Evolutionary conservation across 1,284 basidiomycete genomes (phyloP).

Genomic region (Cutaneotrichosporon cutaneum): DNA sequence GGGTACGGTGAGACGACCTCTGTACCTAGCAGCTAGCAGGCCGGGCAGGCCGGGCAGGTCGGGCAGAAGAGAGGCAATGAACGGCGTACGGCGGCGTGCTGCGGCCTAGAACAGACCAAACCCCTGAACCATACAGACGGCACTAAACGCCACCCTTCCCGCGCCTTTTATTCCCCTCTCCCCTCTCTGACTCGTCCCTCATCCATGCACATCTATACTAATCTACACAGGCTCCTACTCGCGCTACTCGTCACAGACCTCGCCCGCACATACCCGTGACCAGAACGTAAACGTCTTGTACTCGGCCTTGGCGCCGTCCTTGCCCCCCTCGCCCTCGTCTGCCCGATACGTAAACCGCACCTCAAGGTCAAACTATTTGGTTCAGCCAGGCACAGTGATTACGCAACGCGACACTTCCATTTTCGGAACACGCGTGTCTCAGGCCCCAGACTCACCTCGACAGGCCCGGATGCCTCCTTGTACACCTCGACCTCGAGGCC

Average conservation of each 20-base stretch:
- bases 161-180: not conserved
- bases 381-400: constrained; percentile 10
- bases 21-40: no score
- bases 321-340: constrained; percentile 60
- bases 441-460: constrained; percentile 28
- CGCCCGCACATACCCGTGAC: constrained; percentile 42
- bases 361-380: constrained; percentile 77
- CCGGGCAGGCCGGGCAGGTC: no score
- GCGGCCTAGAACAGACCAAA: no score
- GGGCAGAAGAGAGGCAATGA: no score
- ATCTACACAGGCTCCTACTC: not conserved
- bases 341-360: constrained; percentile 88
- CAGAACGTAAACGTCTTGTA: constrained; percentile 53
- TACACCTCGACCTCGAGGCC: constrained; percentile 53
- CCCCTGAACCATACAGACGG: no score
- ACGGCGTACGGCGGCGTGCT: no score
- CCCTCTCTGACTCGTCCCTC: not conserved
- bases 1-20: no score
- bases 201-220: not conserved
- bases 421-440: not conserved
- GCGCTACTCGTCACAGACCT: constrained; percentile 18
- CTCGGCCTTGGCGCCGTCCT: constrained; percentile 41
- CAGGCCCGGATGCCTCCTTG: constrained; percentile 19
- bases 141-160: not conserved
- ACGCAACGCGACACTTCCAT: not conserved